Base-by-base conservation (phyloP, 225 moss, liverwort and hornwort genomes). In the Lunularia cruciata region DNA sequence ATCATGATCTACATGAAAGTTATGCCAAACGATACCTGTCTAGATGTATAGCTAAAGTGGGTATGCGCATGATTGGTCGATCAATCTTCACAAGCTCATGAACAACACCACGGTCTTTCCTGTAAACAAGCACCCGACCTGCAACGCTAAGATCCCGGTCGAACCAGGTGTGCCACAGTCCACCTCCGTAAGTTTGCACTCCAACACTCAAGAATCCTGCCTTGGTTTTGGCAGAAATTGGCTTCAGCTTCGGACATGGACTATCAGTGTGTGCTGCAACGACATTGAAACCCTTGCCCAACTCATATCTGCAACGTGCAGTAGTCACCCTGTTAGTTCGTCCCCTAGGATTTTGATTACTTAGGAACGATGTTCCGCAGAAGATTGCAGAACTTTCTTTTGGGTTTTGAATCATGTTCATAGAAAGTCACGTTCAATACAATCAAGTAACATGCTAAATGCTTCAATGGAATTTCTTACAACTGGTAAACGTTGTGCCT, bases 231-330 rank as follows among this genome's bases (percentile, higher is more conserved):
- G 89, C 89, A 39, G 91, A 92, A 65, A 92, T 87, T 68, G 91
- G 91, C 78, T 92, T 92, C 34, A 92, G 87, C 72, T 92, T 92
- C 43, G 89, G 87, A 79, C 91, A 92, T 22, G 91, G 91, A 68
- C 91, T 92, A 76, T 92, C 91, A n/a, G 91, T 92, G 67, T 92
- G 91, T 56, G 91, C 91, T 77, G 89, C 91, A 42, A 92, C 84
- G 19, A 89, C 74, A 56, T 89, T 87, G 78, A 92, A 92, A 27
- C 89, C 91, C 73, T 86, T 89, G 6, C 91, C 89, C 63, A 78
- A 68, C 71, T 92, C 82, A 68, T 88, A 91, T 45, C 91, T 91
- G 81, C 51, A 51, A n/a, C 6, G 28, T 12, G n/a, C n/a, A n/a
- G n/a, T n/a, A n/a, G n/a, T n/a, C n/a, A n/a, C n/a, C n/a, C n/a